Evolutionary conservation across 192 early-diverging fungal species (phyloP).

Genomic region (Phlyctochytrium bullatum): DNA sequence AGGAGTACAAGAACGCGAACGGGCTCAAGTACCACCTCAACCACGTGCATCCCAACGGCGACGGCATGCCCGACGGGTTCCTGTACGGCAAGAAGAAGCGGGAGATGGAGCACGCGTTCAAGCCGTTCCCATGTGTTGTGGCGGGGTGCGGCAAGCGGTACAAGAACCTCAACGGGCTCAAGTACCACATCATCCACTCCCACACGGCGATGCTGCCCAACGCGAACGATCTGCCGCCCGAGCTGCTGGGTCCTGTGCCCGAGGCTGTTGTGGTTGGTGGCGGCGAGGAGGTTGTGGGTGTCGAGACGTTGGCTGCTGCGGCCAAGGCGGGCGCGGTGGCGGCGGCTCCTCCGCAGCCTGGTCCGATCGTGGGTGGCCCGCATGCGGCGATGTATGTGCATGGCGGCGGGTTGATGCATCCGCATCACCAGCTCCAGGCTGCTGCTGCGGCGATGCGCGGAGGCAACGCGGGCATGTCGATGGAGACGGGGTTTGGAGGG

Average conservation of each 20-base stretch:
- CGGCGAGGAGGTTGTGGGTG: neutral
- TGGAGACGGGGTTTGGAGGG: too few species aligned
- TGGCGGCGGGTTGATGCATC: too few species aligned
- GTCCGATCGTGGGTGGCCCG: too few species aligned
- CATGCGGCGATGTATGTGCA: too few species aligned
- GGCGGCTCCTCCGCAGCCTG: too few species aligned
- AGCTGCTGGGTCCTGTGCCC: neutral
- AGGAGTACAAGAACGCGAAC: slow-evolving; percentile 98
- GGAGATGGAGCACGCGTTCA: slow-evolving; percentile 27
- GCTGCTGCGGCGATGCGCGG: too few species aligned
- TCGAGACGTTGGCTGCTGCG: too few species aligned
- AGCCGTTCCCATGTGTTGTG: slow-evolving; percentile 64
- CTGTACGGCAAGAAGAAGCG: slow-evolving; percentile 27
- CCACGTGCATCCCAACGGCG: slow-evolving; percentile 24
- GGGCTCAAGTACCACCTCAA: slow-evolving; percentile 48
- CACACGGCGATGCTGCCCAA: slow-evolving; percentile 23
- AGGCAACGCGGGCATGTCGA: too few species aligned
- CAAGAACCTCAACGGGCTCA: slow-evolving; percentile 95
- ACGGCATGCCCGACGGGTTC: slow-evolving; percentile 25
- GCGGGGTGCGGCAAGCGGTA: slow-evolving; percentile 87
- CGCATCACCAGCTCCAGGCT: too few species aligned
- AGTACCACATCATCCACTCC: slow-evolving; percentile 29
- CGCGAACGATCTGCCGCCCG: too few species aligned
- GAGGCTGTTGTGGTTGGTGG: neutral
- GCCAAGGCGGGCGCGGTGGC: too few species aligned